Conservation (phyloP, 768 basidiomycete genomes). For the Auricularia cornea region DNA sequence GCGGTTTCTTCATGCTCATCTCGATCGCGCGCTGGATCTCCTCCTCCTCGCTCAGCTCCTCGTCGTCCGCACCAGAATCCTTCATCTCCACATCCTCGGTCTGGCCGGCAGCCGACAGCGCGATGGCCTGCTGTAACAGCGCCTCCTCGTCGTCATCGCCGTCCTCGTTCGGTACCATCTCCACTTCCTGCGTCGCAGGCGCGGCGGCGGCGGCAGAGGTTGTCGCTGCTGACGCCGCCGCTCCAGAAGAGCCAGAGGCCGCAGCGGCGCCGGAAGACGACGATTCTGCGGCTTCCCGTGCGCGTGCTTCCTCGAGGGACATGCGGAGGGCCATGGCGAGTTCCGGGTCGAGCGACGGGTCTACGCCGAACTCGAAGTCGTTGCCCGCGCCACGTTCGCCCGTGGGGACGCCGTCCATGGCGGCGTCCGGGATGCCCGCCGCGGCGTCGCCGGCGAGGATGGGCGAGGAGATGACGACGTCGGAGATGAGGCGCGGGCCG, state of each 20-base stretch:
- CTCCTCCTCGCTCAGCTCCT: constrained; percentile 74
- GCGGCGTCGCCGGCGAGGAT: constrained; percentile 63
- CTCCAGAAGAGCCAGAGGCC: constrained; percentile 28
- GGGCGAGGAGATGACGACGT: constrained; percentile 69
- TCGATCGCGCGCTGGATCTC: constrained; percentile 86
- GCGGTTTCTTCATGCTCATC: constrained; percentile 79
- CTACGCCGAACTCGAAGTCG: constrained; percentile 82
- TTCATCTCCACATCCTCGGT: constrained; percentile 47
- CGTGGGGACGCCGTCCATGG: constrained; percentile 29
- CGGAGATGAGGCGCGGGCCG: constrained; percentile 70
- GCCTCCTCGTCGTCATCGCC: constrained; percentile 69
- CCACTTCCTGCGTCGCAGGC: constrained; percentile 20
- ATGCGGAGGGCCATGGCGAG: constrained; percentile 96
- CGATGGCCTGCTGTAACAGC: constrained; percentile 66
- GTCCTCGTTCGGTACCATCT: constrained; percentile 9
- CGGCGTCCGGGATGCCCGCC: constrained; percentile 50
- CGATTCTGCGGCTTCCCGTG: constrained; percentile 49
- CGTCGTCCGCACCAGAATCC: constrained; percentile 50
- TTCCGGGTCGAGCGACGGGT: constrained; percentile 93
- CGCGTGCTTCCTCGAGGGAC: constrained; percentile 93
- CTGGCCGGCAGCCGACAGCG: constrained; percentile 39
- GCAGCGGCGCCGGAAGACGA: constrained; percentile 32
- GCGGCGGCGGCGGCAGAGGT: constrained; percentile 25
- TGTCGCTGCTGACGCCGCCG: constrained; percentile 23
- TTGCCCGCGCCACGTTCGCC: constrained; percentile 37